Percentiles rank a stretch among this genome's conserved stretches.
These are phyloP conservation scores for Hypoxylon sp. DNA, from an alignment of 2,329 filamentous ascomycete genomes.

Conservation along the genomic window DNA sequence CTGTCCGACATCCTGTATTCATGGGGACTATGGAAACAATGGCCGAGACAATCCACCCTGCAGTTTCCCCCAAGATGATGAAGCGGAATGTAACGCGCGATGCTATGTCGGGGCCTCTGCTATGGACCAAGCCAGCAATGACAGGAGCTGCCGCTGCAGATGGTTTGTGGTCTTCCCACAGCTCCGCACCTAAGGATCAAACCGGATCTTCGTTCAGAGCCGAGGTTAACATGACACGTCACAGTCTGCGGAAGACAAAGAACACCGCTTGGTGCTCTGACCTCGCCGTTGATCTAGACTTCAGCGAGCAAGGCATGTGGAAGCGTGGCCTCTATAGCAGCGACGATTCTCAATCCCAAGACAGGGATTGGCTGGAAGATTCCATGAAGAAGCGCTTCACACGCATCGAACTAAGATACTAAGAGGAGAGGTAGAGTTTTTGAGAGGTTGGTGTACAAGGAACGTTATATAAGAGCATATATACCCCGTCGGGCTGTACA, in stretches of 20 bases:
- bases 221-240: constrained; percentile 1
- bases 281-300: constrained; percentile 28
- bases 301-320: constrained; percentile 49
- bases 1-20: constrained; percentile 56
- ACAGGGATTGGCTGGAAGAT: constrained; percentile 50
- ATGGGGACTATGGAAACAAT: constrained; percentile 47
- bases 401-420: constrained; percentile 50
- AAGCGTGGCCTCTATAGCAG: constrained; percentile 25
- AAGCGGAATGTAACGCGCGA: constrained; percentile 6
- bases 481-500: constrained; percentile 34
- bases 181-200: not conserved
- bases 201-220: not conserved
- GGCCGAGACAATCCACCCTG: constrained; percentile 52
- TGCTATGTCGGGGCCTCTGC: constrained; percentile 18
- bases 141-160: not conserved
- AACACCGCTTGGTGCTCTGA: constrained; percentile 7
- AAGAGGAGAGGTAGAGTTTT: constrained; percentile 16
- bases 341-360: constrained; percentile 6
- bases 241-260: constrained; percentile 20
- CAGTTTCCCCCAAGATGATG: constrained; percentile 47
- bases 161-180: constrained; percentile 37
- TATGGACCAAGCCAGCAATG: constrained; percentile 40
- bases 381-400: constrained; percentile 48
- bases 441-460: constrained; percentile 20
- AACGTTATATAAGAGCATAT: constrained; percentile 31